phyloP scores from a whole-genome alignment of 2,329 filamentous ascomycete genomes.

The Cylindrodendrum hubeiense region DNA sequence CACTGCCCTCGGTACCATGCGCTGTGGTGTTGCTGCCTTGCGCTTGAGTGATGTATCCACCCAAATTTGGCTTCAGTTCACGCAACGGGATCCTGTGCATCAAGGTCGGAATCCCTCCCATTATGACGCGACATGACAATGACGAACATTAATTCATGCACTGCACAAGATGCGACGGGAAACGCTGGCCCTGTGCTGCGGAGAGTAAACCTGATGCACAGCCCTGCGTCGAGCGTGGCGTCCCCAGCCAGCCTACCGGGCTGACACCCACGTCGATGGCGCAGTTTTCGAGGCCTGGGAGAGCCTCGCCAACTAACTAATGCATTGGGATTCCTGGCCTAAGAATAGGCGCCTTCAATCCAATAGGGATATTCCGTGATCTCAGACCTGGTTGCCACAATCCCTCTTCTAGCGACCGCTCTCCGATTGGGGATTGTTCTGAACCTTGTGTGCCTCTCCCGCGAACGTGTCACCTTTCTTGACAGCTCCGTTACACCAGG shows the following conservation, averaged over 20 bases:
- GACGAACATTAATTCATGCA: not conserved
- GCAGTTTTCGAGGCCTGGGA: not conserved
- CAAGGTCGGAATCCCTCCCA: not conserved
- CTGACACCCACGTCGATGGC: not conserved
- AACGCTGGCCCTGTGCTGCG: not conserved
- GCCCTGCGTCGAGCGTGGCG: not conserved
- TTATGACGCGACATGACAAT: not conserved
- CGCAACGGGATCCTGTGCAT: not conserved
- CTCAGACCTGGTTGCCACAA: not conserved
- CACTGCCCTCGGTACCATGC: not conserved
- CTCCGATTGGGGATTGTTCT: not conserved
- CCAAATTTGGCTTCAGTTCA: not conserved
- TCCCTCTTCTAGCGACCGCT: not conserved
- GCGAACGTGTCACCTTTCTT: not conserved
- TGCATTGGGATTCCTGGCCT: not conserved
- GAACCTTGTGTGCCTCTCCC: not conserved
- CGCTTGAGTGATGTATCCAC: not conserved
- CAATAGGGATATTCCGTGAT: not conserved
- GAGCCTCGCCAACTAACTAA: not conserved
- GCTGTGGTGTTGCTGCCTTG: constrained; percentile 1
- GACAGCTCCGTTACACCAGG: not conserved
- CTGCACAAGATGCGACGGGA: not conserved
- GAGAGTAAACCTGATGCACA: not conserved
- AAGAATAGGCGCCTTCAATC: not conserved
- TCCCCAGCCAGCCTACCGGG: not conserved